These are phyloP conservation scores for Pterocarpus macrocarpus DNA, from an alignment of 306 rosid species.

Conservation along the genomic window DNA sequence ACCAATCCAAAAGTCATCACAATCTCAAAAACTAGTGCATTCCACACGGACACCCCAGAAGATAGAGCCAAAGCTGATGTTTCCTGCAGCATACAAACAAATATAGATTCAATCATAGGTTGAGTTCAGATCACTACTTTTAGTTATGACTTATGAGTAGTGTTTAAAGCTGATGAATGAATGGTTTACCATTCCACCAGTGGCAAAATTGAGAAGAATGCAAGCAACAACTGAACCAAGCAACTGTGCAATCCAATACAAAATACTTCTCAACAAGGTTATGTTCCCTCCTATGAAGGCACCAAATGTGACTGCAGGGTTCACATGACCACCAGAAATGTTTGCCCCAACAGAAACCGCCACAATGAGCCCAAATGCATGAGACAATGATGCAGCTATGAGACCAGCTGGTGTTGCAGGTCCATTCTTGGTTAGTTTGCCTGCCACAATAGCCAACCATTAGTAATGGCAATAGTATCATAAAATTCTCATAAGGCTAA, in stretches of 20 bases:
- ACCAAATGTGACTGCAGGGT: constrained; percentile 87
- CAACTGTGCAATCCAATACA: constrained; percentile 56
- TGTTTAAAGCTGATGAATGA: background rate
- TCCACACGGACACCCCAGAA: constrained; percentile 51
- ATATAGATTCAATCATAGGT: background rate
- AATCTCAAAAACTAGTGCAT: constrained; percentile 50
- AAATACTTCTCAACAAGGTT: constrained; percentile 51
- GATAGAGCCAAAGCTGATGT: constrained; percentile 49
- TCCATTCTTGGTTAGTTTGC: constrained; percentile 44
- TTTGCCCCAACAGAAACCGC: constrained; percentile 86
- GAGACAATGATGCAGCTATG: constrained; percentile 70
- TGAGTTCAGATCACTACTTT: background rate
- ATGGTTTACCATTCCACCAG: constrained; percentile 56
- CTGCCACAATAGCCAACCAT: constrained; percentile 39
- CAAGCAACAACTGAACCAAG: constrained; percentile 57
- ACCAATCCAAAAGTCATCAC: constrained; percentile 58
- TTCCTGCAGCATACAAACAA: constrained; percentile 44
- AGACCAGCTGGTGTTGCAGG: constrained; percentile 63
- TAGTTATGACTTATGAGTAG: background rate
- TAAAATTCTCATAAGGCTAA: constrained; percentile 17
- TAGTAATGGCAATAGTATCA: background rate
- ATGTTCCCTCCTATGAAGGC: constrained; percentile 57
- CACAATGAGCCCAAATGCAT: constrained; percentile 78
- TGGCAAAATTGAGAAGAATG: constrained; percentile 41
- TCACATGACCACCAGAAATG: constrained; percentile 87